Evolutionary conservation across 2,329 filamentous ascomycete genomes (phyloP), one percentile per base, ranked within the genome.

Genomic region (Metarhizium anisopliae): DNA sequence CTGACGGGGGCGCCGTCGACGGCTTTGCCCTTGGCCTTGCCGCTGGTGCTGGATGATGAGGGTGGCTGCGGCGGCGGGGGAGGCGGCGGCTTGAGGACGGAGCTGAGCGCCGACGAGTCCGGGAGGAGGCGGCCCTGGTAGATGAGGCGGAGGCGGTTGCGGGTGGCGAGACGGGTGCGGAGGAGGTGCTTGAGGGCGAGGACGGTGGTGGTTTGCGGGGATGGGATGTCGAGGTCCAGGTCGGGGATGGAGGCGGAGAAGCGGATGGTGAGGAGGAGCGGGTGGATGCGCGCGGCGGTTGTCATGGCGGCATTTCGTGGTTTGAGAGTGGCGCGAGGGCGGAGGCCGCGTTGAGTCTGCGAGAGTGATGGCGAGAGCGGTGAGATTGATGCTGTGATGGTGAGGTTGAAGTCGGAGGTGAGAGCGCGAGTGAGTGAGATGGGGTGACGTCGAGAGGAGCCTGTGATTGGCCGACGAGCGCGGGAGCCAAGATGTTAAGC

Each of bases 201-300:
- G 54, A 90, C 82, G 47, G 90, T 90, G 11, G 87, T 91, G 36
- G 78, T 77, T 51, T 77, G 71, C 0, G 92, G 89, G 6, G 78
- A 74, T 51, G 83, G 70, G 65, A 97, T 83, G 64, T 90, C 84
- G 58, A 97, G 81, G 45, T 86, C 81, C 43, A 96, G 81, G 69
- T 97, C 94, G 16, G 90, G 86, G 56, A 93, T 81, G 1, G 90
- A 85, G 58, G 86, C 85, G 54, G 90, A 90, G 80, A 99, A 97
- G 70, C 93, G 91, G 69, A 97, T 86, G 42, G 89, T 93, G 50
- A 97, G 79, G 65, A 87, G 84, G 56, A 96, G 78, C 38, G 78
- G 78, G 51, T 16, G 40, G 53, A 38, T 38, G 36, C 11, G 45
- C 35, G 50, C 25, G 52, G 53, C 2, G 50, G 70, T 67, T 54